A percentile compares a stretch with the other conserved stretches of the same genome.
Conservation (phyloP, 2,329 filamentous ascomycete genomes). For the Fusarium chaquense region DNA sequence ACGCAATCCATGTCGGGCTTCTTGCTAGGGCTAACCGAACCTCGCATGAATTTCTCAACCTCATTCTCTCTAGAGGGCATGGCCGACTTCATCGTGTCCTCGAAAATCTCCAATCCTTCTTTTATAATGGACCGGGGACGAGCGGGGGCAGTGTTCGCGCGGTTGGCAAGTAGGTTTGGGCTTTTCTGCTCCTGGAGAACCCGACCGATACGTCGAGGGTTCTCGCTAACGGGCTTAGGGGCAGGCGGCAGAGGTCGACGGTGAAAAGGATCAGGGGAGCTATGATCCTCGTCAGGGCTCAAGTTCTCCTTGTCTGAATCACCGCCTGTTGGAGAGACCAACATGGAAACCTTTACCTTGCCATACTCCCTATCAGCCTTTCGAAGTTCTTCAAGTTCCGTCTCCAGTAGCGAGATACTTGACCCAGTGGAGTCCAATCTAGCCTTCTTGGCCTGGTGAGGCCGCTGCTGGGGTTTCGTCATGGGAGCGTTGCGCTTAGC, state of each 20-base stretch:
- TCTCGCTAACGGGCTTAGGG: constrained; percentile 42
- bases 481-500: constrained; percentile 73
- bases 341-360: constrained; percentile 56
- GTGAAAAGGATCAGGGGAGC: constrained; percentile 48
- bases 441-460: constrained; percentile 67
- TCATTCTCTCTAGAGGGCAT: constrained; percentile 63
- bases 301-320: constrained; percentile 98
- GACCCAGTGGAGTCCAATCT: constrained; percentile 72
- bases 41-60: constrained; percentile 79
- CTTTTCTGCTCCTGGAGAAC: constrained; percentile 57
- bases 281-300: constrained; percentile 66
- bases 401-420: constrained; percentile 72
- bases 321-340: constrained; percentile 52
- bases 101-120: constrained; percentile 63
- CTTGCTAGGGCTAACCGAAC: constrained; percentile 75
- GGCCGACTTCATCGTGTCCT: constrained; percentile 57
- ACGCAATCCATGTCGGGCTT: constrained; percentile 88
- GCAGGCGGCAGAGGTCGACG: constrained; percentile 55
- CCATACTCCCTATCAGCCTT: constrained; percentile 45
- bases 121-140: constrained; percentile 50
- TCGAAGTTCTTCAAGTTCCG: constrained; percentile 44
- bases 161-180: constrained; percentile 51
- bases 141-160: constrained; percentile 57
- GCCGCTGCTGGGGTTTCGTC: constrained; percentile 48
- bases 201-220: constrained; percentile 58